phyloP scores from a whole-genome alignment of 768 basidiomycete species.

The Tephrocybe sp. region DNA sequence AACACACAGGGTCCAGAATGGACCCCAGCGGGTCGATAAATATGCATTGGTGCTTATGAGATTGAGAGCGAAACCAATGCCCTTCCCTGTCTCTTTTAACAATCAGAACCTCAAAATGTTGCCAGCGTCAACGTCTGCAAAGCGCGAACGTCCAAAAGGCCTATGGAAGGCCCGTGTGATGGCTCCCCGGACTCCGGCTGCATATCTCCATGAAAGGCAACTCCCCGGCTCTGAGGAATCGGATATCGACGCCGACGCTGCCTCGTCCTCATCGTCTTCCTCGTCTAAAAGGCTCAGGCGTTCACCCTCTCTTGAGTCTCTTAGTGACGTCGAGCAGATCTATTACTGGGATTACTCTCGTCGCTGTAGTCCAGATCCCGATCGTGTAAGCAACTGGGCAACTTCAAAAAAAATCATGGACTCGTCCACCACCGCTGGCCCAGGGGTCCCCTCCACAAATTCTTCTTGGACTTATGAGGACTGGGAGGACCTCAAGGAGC shows the following conservation, averaged over 20 bases:
- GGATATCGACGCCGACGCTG: conserved; percentile 24
- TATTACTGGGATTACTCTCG: conserved; percentile 38
- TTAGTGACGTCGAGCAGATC: conserved; percentile 20
- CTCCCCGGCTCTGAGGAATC: conserved; percentile 12
- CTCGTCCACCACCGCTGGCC: conserved; percentile 33
- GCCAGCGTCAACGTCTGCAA: conserved; percentile 18
- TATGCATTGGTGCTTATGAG: conserved; percentile 19
- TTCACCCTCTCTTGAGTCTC: conserved; percentile 14
- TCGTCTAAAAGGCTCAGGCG: conserved; percentile 11
- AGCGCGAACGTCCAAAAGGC: conserved; percentile 36
- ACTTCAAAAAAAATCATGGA: conserved; percentile 39
- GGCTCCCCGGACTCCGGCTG: conserved; percentile 25
- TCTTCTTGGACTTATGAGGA: conserved; percentile 43
- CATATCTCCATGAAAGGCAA: conserved; percentile 22
- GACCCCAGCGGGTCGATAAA: conserved; percentile 21
- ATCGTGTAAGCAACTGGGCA: conserved; percentile 30
- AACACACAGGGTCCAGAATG: conserved; percentile 20
- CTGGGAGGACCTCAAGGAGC: conserved; percentile 68
- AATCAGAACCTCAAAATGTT: conserved; percentile 17
- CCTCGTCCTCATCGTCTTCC: conserved; percentile 11
- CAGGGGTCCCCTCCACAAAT: conserved; percentile 19
- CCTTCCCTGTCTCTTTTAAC: conserved; percentile 26
- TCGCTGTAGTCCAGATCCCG: conserved; percentile 21
- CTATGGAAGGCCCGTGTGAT: conserved; percentile 46
- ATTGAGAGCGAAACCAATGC: conserved; percentile 22